Base-by-base conservation (phyloP, 1,284 basidiomycete genomes). In the Marasmius fiardii region DNA sequence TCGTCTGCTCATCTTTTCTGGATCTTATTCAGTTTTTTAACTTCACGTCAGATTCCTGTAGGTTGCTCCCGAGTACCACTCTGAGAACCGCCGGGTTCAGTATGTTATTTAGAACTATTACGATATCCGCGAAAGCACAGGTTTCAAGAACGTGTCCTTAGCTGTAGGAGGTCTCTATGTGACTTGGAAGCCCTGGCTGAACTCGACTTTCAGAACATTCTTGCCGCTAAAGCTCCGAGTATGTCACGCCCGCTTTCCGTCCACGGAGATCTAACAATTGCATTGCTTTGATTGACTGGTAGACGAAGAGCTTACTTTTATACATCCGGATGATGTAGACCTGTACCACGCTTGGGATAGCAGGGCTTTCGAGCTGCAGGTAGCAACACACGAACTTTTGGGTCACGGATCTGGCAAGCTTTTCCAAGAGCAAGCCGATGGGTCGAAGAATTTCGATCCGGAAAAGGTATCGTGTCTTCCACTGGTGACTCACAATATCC, bases 121-220 rank as follows among this genome's bases (percentile, higher is more conserved):
- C 64, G 83, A 92, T 59, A 81, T 93, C 54, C 78, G 92, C 45
- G 91, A 91, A 68, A 80, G 82, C 0, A 78, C 79, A 44, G 92
- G 92, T 1, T 93, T 93, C 74, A 93, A 93, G 73, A 92, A 90
- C 60, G 89, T 91, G 26, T 89, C 86, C 0, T 75, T 90, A 31
- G 86, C 87, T 1, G 85, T 86, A 67, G 58, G 18, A 28, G 52
- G 39, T 20, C 26, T 45, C n/a, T 43, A 28, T 39, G 16, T 43
- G 43, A 37, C 49, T 21, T 37, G 7, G 49, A 55, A 37, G 20
- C 52, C 39, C 5, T 47, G 26, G 14, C 35, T 35, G 31, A 56
- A 43, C 31, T 34, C 16, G 16, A 20, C 39, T 51, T n/a, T 5
- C 61, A 88, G 80, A 93, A 92, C 67, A 86, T 93, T 58, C 79